Evolutionary conservation across 805 yeast species (phyloP).

Genomic region (Huiozyma naganishii): DNA sequence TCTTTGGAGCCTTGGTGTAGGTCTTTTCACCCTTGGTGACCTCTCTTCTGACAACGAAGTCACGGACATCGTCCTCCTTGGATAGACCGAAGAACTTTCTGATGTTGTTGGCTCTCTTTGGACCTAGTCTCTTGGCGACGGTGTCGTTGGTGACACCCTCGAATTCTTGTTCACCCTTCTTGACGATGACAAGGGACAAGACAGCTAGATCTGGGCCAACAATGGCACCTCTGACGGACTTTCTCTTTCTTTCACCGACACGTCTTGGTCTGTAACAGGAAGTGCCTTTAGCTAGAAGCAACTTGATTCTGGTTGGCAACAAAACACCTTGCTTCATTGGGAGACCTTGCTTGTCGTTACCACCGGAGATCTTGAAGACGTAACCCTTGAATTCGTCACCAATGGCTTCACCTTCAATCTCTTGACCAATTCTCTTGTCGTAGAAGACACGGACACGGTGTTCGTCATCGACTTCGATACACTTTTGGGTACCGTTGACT

Average conservation of each 20-base stretch:
- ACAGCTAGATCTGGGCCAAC: constrained; percentile 96
- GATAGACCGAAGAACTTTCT: constrained; percentile 95
- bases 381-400: constrained; percentile 99
- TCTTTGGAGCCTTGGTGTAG: constrained; percentile 99
- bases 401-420: constrained; percentile 96
- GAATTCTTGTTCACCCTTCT: constrained; percentile 94
- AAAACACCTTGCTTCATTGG: constrained; percentile 99
- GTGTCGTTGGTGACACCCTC: constrained; percentile 92
- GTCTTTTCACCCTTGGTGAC: constrained; percentile 95
- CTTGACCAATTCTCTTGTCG: constrained; percentile 99
- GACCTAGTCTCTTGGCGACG: constrained; percentile 98
- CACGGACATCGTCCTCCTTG: constrained; percentile 42
- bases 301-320: constrained; percentile 99
- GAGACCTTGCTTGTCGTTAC: constrained; percentile 99
- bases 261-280: constrained; percentile 99
- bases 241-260: constrained; percentile 99
- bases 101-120: constrained; percentile 99
- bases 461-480: constrained; percentile 96
- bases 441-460: constrained; percentile 96
- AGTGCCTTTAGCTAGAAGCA: constrained; percentile 85
- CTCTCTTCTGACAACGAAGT: constrained; percentile 96
- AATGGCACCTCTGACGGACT: constrained; percentile 99
- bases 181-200: constrained; percentile 83
- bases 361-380: constrained; percentile 97
- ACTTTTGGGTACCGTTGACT: constrained; percentile 99